Percentiles rank a stretch among this genome's conserved stretches.
phyloP scores from a whole-genome alignment of 345 rosid genomes.

The Aurinia saxatilis region DNA sequence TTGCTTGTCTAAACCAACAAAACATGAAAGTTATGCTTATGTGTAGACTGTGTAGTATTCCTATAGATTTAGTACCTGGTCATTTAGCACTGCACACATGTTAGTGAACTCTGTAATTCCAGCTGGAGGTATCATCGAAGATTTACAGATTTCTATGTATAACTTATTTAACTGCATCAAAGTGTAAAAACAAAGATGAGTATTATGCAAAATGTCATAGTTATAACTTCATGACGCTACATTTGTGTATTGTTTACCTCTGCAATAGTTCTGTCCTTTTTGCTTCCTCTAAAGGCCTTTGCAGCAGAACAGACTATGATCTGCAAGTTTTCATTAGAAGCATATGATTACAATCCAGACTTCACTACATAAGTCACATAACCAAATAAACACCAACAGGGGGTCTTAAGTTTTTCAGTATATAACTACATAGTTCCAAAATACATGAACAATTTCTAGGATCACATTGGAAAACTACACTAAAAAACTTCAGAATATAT shows the following conservation, averaged over 20 bases:
- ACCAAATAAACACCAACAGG: neutral
- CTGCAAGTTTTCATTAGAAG: constrained; percentile 30
- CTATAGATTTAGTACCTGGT: constrained; percentile 49
- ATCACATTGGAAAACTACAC: neutral
- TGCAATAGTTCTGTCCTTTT: constrained; percentile 65
- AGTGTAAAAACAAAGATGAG: neutral
- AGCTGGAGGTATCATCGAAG: constrained; percentile 55
- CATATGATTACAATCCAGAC: constrained; percentile 5
- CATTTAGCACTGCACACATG: constrained; percentile 75
- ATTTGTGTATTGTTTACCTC: constrained; percentile 42
- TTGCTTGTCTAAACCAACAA: neutral
- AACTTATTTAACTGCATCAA: constrained; percentile 64
- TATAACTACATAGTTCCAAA: neutral
- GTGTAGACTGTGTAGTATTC: neutral
- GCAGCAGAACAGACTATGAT: constrained; percentile 75
- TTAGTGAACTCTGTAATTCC: constrained; percentile 58
- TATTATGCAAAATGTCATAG: neutral
- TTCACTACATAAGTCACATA: neutral
- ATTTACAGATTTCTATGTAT: constrained; percentile 64
- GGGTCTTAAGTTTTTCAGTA: neutral
- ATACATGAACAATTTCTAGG: neutral
- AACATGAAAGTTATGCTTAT: neutral
- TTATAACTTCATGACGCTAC: neutral
- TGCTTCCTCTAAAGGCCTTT: constrained; percentile 67
- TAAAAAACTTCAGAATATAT: neutral